phyloP scores from a whole-genome alignment of 1,139 yeast genomes.

The Yamadazyma spencermartinsiae region DNA sequence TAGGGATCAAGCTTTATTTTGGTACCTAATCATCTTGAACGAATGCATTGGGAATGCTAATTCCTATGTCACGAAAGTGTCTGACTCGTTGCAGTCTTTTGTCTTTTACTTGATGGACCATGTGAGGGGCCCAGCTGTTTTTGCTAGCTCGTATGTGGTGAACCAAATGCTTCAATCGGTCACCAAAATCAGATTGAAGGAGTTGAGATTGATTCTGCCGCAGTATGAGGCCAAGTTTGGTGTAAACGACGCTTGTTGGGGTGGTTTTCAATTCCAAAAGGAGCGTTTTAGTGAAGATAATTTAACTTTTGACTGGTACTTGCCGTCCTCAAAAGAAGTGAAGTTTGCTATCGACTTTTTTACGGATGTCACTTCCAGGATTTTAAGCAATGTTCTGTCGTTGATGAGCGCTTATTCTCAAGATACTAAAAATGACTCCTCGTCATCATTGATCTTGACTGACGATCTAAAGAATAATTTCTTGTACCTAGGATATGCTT shows the following conservation, averaged over 20 bases:
- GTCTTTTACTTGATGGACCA: conserved; percentile 52
- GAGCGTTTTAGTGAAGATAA: conserved; percentile 41
- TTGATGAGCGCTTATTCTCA: conserved; percentile 32
- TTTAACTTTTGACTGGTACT: conserved; percentile 70
- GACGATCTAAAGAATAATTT: conserved; percentile 59
- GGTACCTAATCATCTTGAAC: conserved; percentile 71
- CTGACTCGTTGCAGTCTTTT: conserved; percentile 49
- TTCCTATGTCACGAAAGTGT: conserved; percentile 42
- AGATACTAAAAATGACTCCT: conserved; percentile 16
- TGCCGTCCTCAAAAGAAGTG: conserved; percentile 60
- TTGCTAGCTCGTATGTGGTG: conserved; percentile 50
- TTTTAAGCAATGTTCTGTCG: conserved; percentile 43
- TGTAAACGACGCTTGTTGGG: conserved; percentile 64
- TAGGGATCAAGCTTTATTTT: conserved; percentile 72
- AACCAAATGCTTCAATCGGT: conserved; percentile 69
- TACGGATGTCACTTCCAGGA: conserved; percentile 46
- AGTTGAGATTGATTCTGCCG: conserved; percentile 54
- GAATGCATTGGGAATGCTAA: conserved; percentile 76
- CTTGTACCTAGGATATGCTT: conserved; percentile 56
- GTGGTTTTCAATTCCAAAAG: conserved; percentile 61
- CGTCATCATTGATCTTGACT: conserved; percentile 24
- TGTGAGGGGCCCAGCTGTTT: conserved; percentile 66
- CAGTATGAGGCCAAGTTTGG: conserved; percentile 29
- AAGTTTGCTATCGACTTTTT: conserved; percentile 63
- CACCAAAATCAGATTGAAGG: conserved; percentile 59